Base-by-base conservation (phyloP, 1,284 basidiomycete species). In the Spongiforma sp. region DNA sequence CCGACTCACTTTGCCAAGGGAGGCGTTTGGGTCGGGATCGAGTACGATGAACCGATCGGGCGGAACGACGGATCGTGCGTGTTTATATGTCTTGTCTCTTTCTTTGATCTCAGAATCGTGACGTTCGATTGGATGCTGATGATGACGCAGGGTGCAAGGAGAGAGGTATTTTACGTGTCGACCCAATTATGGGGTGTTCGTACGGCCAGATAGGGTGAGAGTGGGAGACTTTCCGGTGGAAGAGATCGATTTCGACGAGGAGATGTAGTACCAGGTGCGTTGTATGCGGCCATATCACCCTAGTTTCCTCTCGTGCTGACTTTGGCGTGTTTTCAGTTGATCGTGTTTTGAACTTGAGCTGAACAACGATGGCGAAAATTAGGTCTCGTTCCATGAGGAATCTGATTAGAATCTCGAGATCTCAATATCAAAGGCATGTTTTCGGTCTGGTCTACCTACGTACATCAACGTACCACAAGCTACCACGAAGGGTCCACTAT, bases 41-140 rank as follows among this genome's bases (percentile, higher is more conserved):
- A 98, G 77, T 94, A 97, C 71, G 98, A 99, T 75, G 98, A 99
- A 73, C 97, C 98, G 2, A 85, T 95, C 15, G 96, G 97, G 15
- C 98, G 96, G 80, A 96, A 97, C 68, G 93, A 99, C 76, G 97
- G 97, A 69, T 89, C 89, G 94, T 96, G 77, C 81, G 94, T 52
- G 5, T 52, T 30, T 88, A 5, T 3, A 3, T 30, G 32, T 30
- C 55, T 37, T 32, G 36, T 26, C 28, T 37, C 24, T 14, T n/a
- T n/a, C n/a, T n/a, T n/a, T 41, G 50, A 46, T 34, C 21, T 53
- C 52, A 4, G 12, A n/a, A n/a, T n/a, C n/a, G n/a, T n/a, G n/a
- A n/a, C n/a, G n/a, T n/a, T n/a, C n/a, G n/a, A n/a, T n/a, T n/a
- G n/a, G n/a, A 17, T 17, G 3, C 33, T 43, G n/a, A 15, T 34